Evolutionary conservation across 768 basidiomycete genomes (phyloP).

Genomic region (Leccinum broughii): DNA sequence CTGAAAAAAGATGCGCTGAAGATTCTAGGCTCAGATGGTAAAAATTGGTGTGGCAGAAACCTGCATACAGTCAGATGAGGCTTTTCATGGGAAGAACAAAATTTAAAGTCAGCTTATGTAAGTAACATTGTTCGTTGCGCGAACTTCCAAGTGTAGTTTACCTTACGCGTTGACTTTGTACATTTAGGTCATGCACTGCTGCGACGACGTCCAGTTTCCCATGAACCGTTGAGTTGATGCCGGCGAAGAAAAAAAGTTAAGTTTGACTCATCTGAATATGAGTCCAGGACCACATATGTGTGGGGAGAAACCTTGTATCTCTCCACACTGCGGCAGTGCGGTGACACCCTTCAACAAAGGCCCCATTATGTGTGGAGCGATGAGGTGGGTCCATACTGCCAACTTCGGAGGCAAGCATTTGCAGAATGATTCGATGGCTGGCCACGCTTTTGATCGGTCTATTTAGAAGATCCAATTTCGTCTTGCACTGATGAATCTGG

Average conservation of each 20-base stretch:
- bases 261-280: slow-evolving; percentile 8
- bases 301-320: background rate
- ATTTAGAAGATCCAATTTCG: slow-evolving; percentile 8
- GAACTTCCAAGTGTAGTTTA: background rate
- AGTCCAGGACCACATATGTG: background rate
- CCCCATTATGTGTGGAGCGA: background rate
- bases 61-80: background rate
- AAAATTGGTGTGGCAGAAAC: slow-evolving; percentile 10
- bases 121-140: background rate
- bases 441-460: background rate
- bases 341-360: background rate
- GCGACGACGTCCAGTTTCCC: background rate
- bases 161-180: background rate
- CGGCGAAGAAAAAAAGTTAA: slow-evolving; percentile 2
- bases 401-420: background rate
- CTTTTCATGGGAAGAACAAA: background rate
- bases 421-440: background rate
- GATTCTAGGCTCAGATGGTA: background rate
- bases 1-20: slow-evolving; percentile 9
- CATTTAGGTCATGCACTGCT: background rate
- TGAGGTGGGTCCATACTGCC: background rate
- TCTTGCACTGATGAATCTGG: slow-evolving; percentile 5
- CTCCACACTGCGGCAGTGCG: background rate
- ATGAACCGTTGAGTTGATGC: background rate
- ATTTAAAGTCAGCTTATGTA: background rate